Percentiles rank a stretch among this genome's conserved stretches.
These are phyloP conservation scores for Cetradonia linearis DNA, from an alignment of 495 filamentous ascomycete genomes.

Conservation along the genomic window DNA sequence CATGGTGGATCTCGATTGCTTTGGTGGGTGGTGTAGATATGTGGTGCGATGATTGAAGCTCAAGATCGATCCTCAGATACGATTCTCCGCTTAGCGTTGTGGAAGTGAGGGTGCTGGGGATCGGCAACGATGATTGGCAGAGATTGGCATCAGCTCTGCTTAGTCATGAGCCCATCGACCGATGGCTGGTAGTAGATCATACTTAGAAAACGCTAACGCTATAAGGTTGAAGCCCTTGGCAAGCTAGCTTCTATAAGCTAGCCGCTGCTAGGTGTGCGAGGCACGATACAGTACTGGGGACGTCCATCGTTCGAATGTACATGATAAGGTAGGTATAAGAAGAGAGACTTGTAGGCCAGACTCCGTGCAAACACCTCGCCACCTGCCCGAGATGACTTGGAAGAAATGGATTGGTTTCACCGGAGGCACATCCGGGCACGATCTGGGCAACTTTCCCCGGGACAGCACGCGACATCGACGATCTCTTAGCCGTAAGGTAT, in stretches of 20 bases:
- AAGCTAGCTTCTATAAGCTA: too few species aligned
- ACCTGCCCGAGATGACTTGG: background rate
- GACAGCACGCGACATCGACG: background rate
- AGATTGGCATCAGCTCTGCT: background rate
- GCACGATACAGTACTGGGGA: too few species aligned
- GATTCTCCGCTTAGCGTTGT: background rate
- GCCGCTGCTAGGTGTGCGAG: too few species aligned
- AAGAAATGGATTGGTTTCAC: background rate
- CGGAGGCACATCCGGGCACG: background rate
- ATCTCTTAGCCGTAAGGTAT: too few species aligned
- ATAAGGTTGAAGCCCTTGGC: too few species aligned
- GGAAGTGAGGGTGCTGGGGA: slow-evolving; percentile 6
- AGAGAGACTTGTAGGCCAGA: background rate
- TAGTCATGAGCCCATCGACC: slow-evolving; percentile 5
- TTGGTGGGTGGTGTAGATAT: background rate
- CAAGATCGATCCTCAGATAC: slow-evolving; percentile 6
- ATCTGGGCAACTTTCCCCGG: background rate
- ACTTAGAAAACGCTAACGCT: too few species aligned
- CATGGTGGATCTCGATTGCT: slow-evolving; percentile 10
- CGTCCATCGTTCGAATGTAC: too few species aligned
- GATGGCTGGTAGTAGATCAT: too few species aligned
- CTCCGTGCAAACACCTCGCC: background rate
- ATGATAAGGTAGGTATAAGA: background rate
- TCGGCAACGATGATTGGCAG: background rate
- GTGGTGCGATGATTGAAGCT: slow-evolving; percentile 3